Evolutionary conservation across 1,284 basidiomycete species (phyloP), one percentile per base, ranked within the genome.

Genomic region (Tremellales sp.): DNA sequence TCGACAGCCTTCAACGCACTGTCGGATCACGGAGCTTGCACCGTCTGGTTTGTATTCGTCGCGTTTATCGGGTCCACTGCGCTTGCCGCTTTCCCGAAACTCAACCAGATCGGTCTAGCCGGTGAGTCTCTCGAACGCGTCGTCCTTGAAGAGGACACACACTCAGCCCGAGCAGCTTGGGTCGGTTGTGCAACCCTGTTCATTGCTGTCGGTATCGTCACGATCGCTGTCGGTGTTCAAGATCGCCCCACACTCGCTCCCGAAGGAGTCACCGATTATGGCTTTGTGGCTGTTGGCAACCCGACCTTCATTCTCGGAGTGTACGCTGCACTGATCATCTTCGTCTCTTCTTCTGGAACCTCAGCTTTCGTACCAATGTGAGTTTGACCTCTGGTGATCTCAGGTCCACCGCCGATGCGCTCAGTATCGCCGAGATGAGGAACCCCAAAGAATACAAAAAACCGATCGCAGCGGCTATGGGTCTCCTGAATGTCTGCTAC

Each of bases 171-270:
- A n/a, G 6, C 39, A 43, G 42, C 42, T 19, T 43, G 42, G 42
- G 3, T 43, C 22, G 42, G 42, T 8, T 22, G 25, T 5, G 24
- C 27, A 7, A 26, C 42, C 17, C 42, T 43, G 3, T 43, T 43
- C 42, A 21, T 45, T 3, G 40, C 62, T 2, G 55, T 67, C 41
- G 36, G 69, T 40, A 59, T 59, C 6, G 49, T 69, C 17, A 58
- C 61, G 13, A 54, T 69, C 51, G 68, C 65, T 7, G 67, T 69
- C 21, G 63, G 57, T 11, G 48, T 63, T 2, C 52, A 57, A 17
- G 62, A 64, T 46, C 54, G 71, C 31, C 70, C 72, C 0, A 56
- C 64, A 5, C 57, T 57, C 1, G 66, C 65, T 5, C 69, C 72
- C 8, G 24, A 5, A 19, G 42, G 42, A 22, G 46, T 42, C 33